Base-by-base conservation (phyloP, 2,329 filamentous ascomycete species). In the Verticillium nubilum region DNA sequence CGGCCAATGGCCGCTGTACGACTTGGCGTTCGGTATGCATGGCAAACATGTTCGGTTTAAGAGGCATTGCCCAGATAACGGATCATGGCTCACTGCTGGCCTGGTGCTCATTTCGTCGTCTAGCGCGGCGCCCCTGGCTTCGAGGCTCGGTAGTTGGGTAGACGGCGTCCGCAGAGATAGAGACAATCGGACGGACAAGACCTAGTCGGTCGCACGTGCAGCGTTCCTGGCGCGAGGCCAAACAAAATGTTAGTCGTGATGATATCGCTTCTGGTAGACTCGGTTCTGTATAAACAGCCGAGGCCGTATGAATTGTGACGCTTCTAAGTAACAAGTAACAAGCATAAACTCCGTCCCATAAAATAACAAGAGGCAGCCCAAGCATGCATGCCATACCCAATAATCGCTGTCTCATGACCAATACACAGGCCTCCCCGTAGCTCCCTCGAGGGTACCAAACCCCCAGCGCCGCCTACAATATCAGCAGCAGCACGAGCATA, bases 401-500 rank as follows among this genome's bases (percentile, higher is more conserved):
- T 15, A 37, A 17, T 47, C 37, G 37, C 37, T 47, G 5, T 47
- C 37, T 47, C 37, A 47, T 47, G 37, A n/a, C 37, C 37, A 25
- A 13, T 37, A 17, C 33, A 37, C 33, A n/a, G 23, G n/a, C 2
- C 9, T 47, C 7, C 23, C n/a, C 37, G 19, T 12, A 25, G n/a
- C 19, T 2, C 19, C 37, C 19, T 25, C n/a, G n/a, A 9, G 3
- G n/a, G n/a, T n/a, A n/a, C n/a, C 37, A 31, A 12, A 7, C n/a
- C n/a, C n/a, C 37, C n/a, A 7, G n/a, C 19, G 33, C 5, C 15
- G n/a, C 17, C 19, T 74, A 89, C 66, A 89, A 69, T 53, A 89
- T 74, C 67, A 90, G 69, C 52, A 98, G 78, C 66, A 99, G 77
- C 63, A 98, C 84, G 68, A 99, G 80, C 67, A 99, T 76, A 28